phyloP scores from a whole-genome alignment of 768 basidiomycete species.

The Galerina sulciceps region DNA sequence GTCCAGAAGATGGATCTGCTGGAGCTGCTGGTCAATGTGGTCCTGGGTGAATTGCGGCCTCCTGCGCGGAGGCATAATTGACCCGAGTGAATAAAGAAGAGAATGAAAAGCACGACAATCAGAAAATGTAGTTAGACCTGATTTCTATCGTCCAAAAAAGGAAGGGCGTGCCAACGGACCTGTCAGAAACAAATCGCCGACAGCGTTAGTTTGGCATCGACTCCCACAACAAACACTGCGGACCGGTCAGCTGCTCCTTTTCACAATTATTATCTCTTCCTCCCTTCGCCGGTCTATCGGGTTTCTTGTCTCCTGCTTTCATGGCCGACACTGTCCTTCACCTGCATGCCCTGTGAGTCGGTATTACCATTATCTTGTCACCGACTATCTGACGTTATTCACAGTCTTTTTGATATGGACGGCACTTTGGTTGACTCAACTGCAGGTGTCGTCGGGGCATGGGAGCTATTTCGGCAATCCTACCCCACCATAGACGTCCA shows the following conservation, averaged over 20 bases:
- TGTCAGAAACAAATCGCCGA: conserved; percentile 25
- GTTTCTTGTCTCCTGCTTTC: conserved; percentile 8
- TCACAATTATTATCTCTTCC: conserved; percentile 1
- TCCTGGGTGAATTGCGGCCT: conserved; percentile 80
- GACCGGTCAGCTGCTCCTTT: conserved; percentile 14
- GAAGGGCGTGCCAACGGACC: conserved; percentile 22
- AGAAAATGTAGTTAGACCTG: conserved; percentile 3
- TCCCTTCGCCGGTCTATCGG: conserved; percentile 12
- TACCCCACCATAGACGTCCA: conserved; percentile 71
- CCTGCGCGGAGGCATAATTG: conserved; percentile 76
- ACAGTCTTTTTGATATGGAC: conserved; percentile 83
- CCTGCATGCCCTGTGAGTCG: conserved; percentile 49
- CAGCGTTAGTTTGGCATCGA: conserved; percentile 40
- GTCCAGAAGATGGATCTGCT: conserved; percentile 89
- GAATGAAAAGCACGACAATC: conserved; percentile 10
- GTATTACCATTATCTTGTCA: conserved; percentile 13
- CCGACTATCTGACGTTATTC: conserved; percentile 21
- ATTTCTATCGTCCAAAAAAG: conserved; percentile 18
- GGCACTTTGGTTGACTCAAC: conserved; percentile 85
- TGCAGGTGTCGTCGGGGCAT: conserved; percentile 80
- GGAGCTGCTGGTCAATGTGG: conserved; percentile 86
- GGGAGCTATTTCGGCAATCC: conserved; percentile 73
- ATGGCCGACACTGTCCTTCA: conserved; percentile 40
- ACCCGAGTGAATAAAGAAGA: conserved; percentile 25
- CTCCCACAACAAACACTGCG: conserved; percentile 39